Conservation (phyloP, 257 asterid genomes). For the Solanum corneliomulleri region DNA sequence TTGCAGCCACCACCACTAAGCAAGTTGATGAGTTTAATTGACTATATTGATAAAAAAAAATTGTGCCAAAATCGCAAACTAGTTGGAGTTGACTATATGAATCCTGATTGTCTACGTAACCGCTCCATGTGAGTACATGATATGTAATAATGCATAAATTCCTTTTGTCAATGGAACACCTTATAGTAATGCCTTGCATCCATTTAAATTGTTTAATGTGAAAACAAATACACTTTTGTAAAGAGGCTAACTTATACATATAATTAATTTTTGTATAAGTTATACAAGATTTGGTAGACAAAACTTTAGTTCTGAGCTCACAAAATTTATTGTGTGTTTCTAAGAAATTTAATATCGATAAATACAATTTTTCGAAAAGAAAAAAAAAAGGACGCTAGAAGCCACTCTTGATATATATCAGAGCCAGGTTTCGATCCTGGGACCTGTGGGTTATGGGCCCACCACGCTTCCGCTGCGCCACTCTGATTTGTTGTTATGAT, state of each 20-base stretch:
- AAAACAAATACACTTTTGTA: background rate
- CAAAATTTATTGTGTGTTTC: too few species aligned
- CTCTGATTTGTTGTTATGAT: constrained; percentile 14
- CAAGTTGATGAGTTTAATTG: constrained; percentile 20
- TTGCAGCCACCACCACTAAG: constrained; percentile 21
- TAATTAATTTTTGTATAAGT: too few species aligned
- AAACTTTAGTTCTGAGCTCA: too few species aligned
- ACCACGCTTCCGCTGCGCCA: constrained; percentile 74
- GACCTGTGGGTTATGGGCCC: constrained; percentile 99
- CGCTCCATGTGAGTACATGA: background rate
- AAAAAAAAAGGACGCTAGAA: too few species aligned
- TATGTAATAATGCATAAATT: background rate
- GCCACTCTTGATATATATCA: constrained; percentile 9
- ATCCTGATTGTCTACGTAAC: background rate
- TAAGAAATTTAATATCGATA: too few species aligned
- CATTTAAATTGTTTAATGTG: background rate
- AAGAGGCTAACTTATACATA: too few species aligned
- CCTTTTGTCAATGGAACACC: background rate
- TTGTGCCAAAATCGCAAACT: background rate
- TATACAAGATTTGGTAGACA: too few species aligned
- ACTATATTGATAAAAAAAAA: background rate
- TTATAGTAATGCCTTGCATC: background rate
- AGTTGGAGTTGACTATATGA: background rate
- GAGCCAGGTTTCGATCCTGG: constrained; percentile 99
- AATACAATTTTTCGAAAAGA: too few species aligned